Conservation (phyloP, 202 grass and related monocot species). For the Carex sylvatica region DNA sequence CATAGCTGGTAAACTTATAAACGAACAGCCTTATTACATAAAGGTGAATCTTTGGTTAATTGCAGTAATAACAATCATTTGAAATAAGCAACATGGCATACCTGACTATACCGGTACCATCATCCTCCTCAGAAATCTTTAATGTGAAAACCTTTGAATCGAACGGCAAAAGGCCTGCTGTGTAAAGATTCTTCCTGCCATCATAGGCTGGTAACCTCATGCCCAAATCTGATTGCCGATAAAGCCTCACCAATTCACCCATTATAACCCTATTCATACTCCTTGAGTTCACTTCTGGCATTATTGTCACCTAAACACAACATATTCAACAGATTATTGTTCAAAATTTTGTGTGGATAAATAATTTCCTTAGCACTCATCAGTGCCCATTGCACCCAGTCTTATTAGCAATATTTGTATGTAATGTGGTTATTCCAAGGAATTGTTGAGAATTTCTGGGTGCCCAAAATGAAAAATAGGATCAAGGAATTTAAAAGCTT, state of each 20-base stretch:
- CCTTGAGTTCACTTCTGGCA: slow-evolving; percentile 78
- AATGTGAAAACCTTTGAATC: slow-evolving; percentile 81
- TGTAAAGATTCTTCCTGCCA: slow-evolving; percentile 96
- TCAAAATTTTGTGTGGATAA: background rate
- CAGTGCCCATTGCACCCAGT: background rate
- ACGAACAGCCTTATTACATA: background rate
- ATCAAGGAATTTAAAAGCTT: slow-evolving; percentile 26
- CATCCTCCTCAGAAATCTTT: slow-evolving; percentile 63
- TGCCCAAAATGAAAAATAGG: background rate
- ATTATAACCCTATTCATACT: slow-evolving; percentile 89
- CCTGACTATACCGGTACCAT: slow-evolving; percentile 52
- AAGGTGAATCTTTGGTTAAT: background rate
- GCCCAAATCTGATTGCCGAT: slow-evolving; percentile 72
- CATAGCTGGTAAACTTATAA: background rate
- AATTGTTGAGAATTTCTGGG: background rate
- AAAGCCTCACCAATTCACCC: slow-evolving; percentile 80
- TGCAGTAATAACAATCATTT: background rate
- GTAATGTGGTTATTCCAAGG: background rate
- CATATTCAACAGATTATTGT: slow-evolving; percentile 2
- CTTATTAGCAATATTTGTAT: background rate
- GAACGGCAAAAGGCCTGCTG: slow-evolving; percentile 76
- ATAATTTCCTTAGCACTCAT: background rate
- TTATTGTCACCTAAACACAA: slow-evolving; percentile 69
- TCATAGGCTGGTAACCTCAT: slow-evolving; percentile 92
- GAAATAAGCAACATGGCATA: slow-evolving; percentile 21